A percentile compares a stretch with the other conserved stretches of the same genome.
phyloP scores from a whole-genome alignment of 108 stramenopile genomes.

The Nitzschia palea region DNA sequence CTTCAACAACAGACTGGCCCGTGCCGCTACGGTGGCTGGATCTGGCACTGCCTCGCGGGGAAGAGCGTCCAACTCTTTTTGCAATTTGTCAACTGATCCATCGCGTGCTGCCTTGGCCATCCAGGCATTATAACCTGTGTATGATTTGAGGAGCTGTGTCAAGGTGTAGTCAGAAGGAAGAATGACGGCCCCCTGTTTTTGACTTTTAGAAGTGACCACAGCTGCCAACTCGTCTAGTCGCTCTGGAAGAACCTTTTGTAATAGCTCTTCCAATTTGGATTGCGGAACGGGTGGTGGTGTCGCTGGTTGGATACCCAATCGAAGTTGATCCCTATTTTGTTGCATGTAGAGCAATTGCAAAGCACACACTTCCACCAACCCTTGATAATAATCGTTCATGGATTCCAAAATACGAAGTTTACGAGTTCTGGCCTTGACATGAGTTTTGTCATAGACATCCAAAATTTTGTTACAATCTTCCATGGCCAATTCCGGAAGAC shows the following conservation, averaged over 20 bases:
- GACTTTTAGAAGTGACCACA: conserved; percentile 19
- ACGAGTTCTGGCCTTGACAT: conserved; percentile 82
- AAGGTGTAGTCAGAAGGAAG: conserved; percentile 83
- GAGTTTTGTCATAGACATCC: conserved; percentile 50
- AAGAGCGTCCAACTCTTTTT: conserved; percentile 39
- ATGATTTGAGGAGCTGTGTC: conserved; percentile 71
- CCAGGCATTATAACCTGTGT: conserved; percentile 85
- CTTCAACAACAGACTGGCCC: conserved; percentile 58
- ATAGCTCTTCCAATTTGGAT: conserved; percentile 80
- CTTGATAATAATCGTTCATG: conserved; percentile 39
- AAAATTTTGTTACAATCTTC: conserved; percentile 76
- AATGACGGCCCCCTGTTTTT: no score
- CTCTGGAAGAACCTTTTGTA: conserved; percentile 61
- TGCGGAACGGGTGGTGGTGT: conserved; percentile 78
- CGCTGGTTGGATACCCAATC: conserved; percentile 65
- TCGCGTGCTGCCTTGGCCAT: conserved; percentile 75
- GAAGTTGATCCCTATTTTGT: conserved; percentile 73
- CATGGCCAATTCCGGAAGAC: conserved; percentile 72
- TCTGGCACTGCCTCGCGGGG: conserved; percentile 24
- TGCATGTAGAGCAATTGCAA: conserved; percentile 85
- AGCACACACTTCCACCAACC: conserved; percentile 80
- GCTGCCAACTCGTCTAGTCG: conserved; percentile 51
- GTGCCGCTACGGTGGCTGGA: conserved; percentile 31
- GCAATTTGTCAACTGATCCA: conserved; percentile 52
- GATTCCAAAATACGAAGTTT: conserved; percentile 80